A percentile compares a stretch with the other conserved stretches of the same genome.
Evolutionary conservation across 2,329 filamentous ascomycete species (phyloP).

Genomic region (Aspergillus sp.): DNA sequence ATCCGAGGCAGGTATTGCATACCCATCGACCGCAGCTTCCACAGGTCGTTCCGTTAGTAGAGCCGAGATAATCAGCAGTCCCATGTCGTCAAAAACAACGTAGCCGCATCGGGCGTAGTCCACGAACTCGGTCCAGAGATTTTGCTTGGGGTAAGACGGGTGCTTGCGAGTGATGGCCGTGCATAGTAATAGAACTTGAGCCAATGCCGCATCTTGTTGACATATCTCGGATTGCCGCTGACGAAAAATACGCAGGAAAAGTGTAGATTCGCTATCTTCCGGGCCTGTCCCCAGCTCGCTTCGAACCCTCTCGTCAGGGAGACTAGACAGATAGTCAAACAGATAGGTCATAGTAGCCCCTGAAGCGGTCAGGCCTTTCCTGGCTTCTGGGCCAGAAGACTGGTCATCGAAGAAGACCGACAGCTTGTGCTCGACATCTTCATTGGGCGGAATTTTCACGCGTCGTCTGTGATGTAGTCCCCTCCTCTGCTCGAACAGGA

Average conservation of each 20-base stretch:
- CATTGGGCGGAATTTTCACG: too few species aligned
- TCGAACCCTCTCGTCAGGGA: conserved; percentile 22
- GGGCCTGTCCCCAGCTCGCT: conserved; percentile 28
- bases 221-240: conserved; percentile 20
- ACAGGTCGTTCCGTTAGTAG: conserved; percentile 22
- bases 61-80: conserved; percentile 26
- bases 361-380: too few species aligned
- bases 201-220: conserved; percentile 19
- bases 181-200: conserved; percentile 28
- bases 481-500: conserved; percentile 19
- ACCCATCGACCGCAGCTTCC: conserved; percentile 2
- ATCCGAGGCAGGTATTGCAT: conserved; percentile 15
- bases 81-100: conserved; percentile 25
- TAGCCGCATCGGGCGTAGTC: conserved; percentile 26
- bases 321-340: conserved; percentile 18
- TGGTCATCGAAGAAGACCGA: too few species aligned
- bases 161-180: conserved; percentile 32
- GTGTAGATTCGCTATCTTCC: conserved; percentile 30
- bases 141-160: conserved; percentile 25
- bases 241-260: conserved; percentile 36
- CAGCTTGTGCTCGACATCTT: too few species aligned
- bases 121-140: conserved; percentile 25
- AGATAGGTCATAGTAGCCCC: conserved; percentile 13
- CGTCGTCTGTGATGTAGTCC: conserved; percentile 17
- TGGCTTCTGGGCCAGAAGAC: too few species aligned